Percentiles rank a stretch among this genome's conserved stretches.
phyloP scores from a whole-genome alignment of 2,329 filamentous ascomycete genomes.

The Fusarium phyllophilum region DNA sequence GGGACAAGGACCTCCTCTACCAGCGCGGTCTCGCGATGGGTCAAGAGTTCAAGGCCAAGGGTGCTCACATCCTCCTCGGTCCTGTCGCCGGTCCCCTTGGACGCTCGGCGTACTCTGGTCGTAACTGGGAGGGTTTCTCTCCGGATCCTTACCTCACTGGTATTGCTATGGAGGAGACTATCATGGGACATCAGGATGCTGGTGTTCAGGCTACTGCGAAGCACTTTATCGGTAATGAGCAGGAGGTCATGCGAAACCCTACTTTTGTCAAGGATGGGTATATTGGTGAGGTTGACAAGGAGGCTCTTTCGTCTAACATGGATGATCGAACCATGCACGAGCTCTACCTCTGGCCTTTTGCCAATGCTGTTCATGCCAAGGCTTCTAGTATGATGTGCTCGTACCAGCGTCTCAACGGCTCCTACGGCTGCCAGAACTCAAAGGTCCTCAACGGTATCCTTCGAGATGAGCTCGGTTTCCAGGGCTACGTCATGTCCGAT shows the following conservation, averaged over 20 bases:
- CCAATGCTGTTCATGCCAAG: slow-evolving; percentile 47
- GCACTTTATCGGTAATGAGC: slow-evolving; percentile 53
- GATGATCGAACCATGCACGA: slow-evolving; percentile 71
- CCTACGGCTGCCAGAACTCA: slow-evolving; percentile 83
- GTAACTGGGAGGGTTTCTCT: slow-evolving; percentile 73
- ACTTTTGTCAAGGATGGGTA: slow-evolving; percentile 40
- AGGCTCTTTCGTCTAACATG: slow-evolving; percentile 57
- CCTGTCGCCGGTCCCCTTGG: slow-evolving; percentile 55
- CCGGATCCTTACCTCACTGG: slow-evolving; percentile 76
- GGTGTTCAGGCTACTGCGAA: slow-evolving; percentile 54
- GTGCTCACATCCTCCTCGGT: slow-evolving; percentile 73
- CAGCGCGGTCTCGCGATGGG: slow-evolving; percentile 64
- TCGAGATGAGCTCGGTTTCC: slow-evolving; percentile 83
- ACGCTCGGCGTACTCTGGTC: slow-evolving; percentile 59
- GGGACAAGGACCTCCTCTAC: slow-evolving; percentile 78
- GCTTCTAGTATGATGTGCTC: slow-evolving; percentile 67
- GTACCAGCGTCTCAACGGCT: slow-evolving; percentile 84
- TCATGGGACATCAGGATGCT: slow-evolving; percentile 49
- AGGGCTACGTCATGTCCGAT: slow-evolving; percentile 82
- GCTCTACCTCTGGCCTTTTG: slow-evolving; percentile 51
- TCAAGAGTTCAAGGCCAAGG: slow-evolving; percentile 75
- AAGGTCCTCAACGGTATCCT: slow-evolving; percentile 78
- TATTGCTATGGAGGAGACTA: slow-evolving; percentile 53
- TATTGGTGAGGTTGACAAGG: slow-evolving; percentile 37
- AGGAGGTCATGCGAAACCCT: slow-evolving; percentile 49